Evolutionary conservation across 495 filamentous ascomycete genomes (phyloP), one percentile per base, ranked within the genome.

Genomic region (Penicillium egyptiacum): DNA sequence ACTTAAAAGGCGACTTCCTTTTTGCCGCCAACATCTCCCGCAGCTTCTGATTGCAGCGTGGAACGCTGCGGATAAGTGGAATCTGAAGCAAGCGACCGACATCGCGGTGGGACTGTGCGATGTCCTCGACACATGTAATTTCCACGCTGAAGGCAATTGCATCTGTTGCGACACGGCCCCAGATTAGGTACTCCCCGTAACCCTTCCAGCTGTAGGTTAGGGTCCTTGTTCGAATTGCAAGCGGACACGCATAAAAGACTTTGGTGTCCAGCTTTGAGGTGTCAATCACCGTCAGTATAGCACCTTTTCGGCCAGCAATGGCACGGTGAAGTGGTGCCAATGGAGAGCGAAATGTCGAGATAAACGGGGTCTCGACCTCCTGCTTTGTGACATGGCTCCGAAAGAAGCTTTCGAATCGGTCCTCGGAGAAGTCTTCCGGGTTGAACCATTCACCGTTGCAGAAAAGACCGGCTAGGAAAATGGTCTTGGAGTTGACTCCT

Each of bases 291-390:
- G 58, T 53, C 3, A 77, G 31, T 1, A 63, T 59, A 0, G 75
- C 71, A 0, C 59, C 65, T 22, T 68, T 60, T n/a, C 60, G n/a
- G 2, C 59, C 48, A 2, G 56, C 35, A 8, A 76, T n/a, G 0
- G 62, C 67, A 30, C 74, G 55, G 50, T 78, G 75, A 0, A 78
- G 45, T 1, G 75, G 74, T 2, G 67, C 48, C 1, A 76, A 50
- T 5, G 66, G 63, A 0, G 61, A 56, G 0, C 17, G 42, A 6
- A 58, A 70, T 0, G 68, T 66, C 0, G 75, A 78, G 7, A 78
- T 75, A 16, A 78, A 75, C 0, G 75, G 75, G 0, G 67, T 60
- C 0, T 46, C 44, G 2, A 56, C 33, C 1, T 56, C 28, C 9
- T 55, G 26, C 14, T 57, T 69, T 0, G 55, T 52, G 0, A 71